These are phyloP conservation scores for Hansfordia pulvinata DNA, from an alignment of 2,329 filamentous ascomycete genomes.

Conservation along the genomic window DNA sequence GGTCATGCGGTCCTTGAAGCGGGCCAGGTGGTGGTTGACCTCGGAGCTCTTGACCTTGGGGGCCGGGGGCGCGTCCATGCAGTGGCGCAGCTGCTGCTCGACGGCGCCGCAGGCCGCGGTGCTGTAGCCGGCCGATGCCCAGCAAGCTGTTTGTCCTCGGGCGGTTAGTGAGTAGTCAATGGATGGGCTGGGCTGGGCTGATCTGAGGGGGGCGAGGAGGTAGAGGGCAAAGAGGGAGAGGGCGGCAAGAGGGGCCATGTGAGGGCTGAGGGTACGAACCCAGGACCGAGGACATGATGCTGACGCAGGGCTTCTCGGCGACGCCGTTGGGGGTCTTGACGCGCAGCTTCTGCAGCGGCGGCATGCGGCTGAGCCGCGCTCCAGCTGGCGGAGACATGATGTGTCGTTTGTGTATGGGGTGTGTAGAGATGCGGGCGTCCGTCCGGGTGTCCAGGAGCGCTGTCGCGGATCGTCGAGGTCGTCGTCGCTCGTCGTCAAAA, in stretches of 20 bases:
- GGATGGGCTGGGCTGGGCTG: no score
- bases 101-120: conserved; percentile 42
- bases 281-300: conserved; percentile 43
- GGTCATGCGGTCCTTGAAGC: conserved; percentile 63
- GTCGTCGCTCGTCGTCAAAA: not conserved
- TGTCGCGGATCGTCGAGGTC: not conserved
- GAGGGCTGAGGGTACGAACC: conserved; percentile 22
- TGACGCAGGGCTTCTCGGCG: conserved; percentile 37
- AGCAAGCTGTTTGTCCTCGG: conserved; percentile 46
- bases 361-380: conserved; percentile 46
- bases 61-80: conserved; percentile 67
- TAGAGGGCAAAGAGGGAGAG: no score
- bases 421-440: not conserved
- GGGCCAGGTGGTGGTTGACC: conserved; percentile 83
- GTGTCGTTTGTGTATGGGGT: not conserved
- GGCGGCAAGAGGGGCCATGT: no score
- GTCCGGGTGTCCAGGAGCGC: not conserved
- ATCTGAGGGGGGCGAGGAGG: no score
- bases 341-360: conserved; percentile 39
- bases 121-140: conserved; percentile 66
- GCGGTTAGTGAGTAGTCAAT: not conserved
- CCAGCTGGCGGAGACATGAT: no score
- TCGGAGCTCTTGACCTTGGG: conserved; percentile 49
- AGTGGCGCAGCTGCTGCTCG: conserved; percentile 46
- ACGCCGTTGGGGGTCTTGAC: conserved; percentile 37